Percentiles rank a stretch among this genome's conserved stretches.
phyloP scores from a whole-genome alignment of 2,329 filamentous ascomycete genomes.

The Gyromitra esculenta region DNA sequence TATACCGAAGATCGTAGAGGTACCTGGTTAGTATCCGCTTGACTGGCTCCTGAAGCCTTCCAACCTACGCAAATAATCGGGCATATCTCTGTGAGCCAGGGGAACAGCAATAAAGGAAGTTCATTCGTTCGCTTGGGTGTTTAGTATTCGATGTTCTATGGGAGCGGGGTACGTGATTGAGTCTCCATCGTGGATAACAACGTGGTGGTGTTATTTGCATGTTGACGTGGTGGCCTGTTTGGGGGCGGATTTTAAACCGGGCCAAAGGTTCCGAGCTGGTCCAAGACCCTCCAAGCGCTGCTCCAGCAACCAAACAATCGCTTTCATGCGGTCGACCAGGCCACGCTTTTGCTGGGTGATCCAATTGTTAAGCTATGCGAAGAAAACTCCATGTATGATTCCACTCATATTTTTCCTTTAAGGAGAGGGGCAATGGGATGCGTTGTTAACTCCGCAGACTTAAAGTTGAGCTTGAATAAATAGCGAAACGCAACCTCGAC shows the following conservation, averaged over 20 bases:
- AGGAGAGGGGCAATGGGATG: constrained; percentile 41
- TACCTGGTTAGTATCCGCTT: constrained; percentile 2
- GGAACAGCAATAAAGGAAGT: background rate
- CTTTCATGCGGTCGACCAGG: constrained; percentile 27
- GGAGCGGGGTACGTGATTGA: constrained; percentile 45
- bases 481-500: constrained; percentile 44
- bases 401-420: constrained; percentile 33
- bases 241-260: constrained; percentile 44
- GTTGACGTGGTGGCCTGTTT: constrained; percentile 49
- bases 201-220: constrained; percentile 32
- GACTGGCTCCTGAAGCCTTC: background rate
- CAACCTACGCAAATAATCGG: constrained; percentile 16
- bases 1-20: constrained; percentile 32
- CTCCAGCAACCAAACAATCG: constrained; percentile 32
- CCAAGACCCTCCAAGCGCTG: constrained; percentile 29
- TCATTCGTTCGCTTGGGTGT: constrained; percentile 39
- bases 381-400: constrained; percentile 41
- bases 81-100: constrained; percentile 17
- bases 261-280: constrained; percentile 33
- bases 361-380: constrained; percentile 37
- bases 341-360: constrained; percentile 14
- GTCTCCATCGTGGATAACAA: constrained; percentile 39
- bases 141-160: constrained; percentile 24
- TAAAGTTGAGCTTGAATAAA: constrained; percentile 33
- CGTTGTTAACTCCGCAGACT: constrained; percentile 40